Evolutionary conservation across 768 basidiomycete species (phyloP).

Genomic region (Tricholoma hemisulphureum): DNA sequence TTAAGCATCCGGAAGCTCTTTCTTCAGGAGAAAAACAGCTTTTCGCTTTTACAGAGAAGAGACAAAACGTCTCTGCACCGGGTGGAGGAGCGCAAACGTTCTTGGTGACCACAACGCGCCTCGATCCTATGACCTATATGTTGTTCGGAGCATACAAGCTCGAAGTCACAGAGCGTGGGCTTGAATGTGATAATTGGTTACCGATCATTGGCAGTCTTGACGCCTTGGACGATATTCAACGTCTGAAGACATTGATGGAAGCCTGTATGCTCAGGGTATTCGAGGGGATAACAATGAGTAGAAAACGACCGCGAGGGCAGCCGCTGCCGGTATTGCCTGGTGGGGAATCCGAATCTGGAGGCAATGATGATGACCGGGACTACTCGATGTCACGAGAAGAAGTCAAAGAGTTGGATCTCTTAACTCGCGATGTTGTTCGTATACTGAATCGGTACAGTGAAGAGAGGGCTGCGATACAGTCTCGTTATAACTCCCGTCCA

Average conservation of each 20-base stretch:
- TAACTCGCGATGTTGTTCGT: conserved; percentile 72
- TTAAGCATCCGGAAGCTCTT: conserved; percentile 26
- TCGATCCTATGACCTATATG: conserved; percentile 88
- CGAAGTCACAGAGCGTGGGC: conserved; percentile 62
- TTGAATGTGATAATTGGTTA: conserved; percentile 90
- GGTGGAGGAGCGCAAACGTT: conserved; percentile 56
- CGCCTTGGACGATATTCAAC: conserved; percentile 79
- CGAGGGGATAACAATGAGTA: conserved; percentile 68
- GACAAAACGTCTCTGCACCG: conserved; percentile 62
- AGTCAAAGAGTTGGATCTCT: conserved; percentile 68
- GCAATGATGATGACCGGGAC: conserved; percentile 51
- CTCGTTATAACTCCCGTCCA: conserved; percentile 60
- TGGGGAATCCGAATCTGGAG: conserved; percentile 56
- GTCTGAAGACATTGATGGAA: conserved; percentile 78
- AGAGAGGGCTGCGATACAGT: conserved; percentile 58
- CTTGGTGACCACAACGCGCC: conserved; percentile 75
- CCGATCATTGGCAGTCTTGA: conserved; percentile 74
- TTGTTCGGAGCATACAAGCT: conserved; percentile 87
- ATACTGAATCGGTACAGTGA: conserved; percentile 71
- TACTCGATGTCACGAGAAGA: conserved; percentile 65
- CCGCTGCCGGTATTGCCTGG: conserved; percentile 37
- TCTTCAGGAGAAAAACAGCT: conserved; percentile 63
- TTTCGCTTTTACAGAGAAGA: conserved; percentile 82
- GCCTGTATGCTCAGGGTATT: conserved; percentile 86
- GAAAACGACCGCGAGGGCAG: conserved; percentile 32